Evolutionary conservation across 2,329 filamentous ascomycete genomes (phyloP).

Genomic region (Lasiodiplodia theobromae): DNA sequence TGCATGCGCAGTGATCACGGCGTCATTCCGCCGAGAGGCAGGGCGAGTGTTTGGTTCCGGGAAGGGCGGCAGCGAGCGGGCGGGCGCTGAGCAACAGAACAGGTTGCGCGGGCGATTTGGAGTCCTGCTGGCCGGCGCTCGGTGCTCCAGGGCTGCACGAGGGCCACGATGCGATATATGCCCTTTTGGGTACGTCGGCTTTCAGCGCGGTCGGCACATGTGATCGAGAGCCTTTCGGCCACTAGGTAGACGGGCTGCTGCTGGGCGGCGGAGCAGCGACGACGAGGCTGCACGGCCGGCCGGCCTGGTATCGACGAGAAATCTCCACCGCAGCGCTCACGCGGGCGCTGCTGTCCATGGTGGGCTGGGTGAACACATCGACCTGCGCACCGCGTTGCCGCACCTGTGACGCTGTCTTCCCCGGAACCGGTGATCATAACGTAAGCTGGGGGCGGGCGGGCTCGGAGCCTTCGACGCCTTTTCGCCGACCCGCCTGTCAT

Average conservation of each 20-base stretch:
- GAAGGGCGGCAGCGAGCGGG: constrained; percentile 16
- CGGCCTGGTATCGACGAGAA: not conserved
- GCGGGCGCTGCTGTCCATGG: constrained; percentile 6
- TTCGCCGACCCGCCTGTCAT: constrained; percentile 24
- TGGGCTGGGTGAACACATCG: not conserved
- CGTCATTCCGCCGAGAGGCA: constrained; percentile 30
- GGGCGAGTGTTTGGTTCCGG: constrained; percentile 12
- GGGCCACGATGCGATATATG: constrained; percentile 24
- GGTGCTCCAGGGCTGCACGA: constrained; percentile 20
- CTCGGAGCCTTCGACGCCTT: constrained; percentile 18
- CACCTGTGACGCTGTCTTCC: not conserved
- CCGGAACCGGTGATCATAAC: constrained; percentile 9
- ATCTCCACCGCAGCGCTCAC: not conserved
- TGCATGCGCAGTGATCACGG: constrained; percentile 39
- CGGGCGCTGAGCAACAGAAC: constrained; percentile 6
- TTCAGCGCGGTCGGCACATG: constrained; percentile 23
- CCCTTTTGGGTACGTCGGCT: constrained; percentile 11
- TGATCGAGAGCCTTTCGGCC: constrained; percentile 11
- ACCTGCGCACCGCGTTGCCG: not conserved
- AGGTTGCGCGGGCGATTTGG: constrained; percentile 13
- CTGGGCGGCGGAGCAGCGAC: not conserved
- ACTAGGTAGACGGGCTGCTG: not conserved
- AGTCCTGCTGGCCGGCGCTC: constrained; percentile 25
- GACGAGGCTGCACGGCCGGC: constrained; percentile 12
- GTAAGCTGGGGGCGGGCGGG: not conserved